Evolutionary conservation across 1,139 yeast genomes (phyloP), one percentile per base, ranked within the genome.

Genomic region (Pichia sp.): DNA sequence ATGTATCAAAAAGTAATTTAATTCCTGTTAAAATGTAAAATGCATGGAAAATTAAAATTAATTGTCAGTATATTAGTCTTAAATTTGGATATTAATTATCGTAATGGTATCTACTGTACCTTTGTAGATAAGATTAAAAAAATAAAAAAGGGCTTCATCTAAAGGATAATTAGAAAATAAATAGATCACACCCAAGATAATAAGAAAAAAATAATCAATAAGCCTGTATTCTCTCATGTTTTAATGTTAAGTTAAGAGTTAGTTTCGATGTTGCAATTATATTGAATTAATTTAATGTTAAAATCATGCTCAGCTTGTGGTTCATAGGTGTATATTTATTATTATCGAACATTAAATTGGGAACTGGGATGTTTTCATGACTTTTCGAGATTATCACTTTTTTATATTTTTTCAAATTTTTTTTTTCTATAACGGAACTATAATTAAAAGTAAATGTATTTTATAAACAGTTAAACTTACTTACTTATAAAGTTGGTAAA

Each of bases 401-500:
- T 18, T 18, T 18, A 18, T 18, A 18, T 18, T 18, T 18, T 18
- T 18, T 18, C 18, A 30, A 30, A 6, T 42, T 43, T 43, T 25
- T 30, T 36, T 36, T 4, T 33, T 43, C 40, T 38, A 43, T 18
- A 18, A 18, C 18, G 18, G 18, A 18, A 18, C 18, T 42, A 36
- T 31, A 38, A 26, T 43, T 38, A 28, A 34, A 26, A 28, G 7
- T 29, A 27, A 28, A 27, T 11, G 10, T 11, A 25, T 30, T 30
- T 6, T 30, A 30, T 8, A 30, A 6, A 30, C 7, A 6, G 7
- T 30, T 6, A 30, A 30, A 30, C 32, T 30, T n/a, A n/a, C n/a
- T n/a, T n/a, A 36, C n/a, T 53, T 56, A 61, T 45, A 61, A 48
- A 37, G 57, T 48, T 34, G 64, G 49, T 34, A 78, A 67, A 39